These are phyloP conservation scores for Globisporangium irregulare DNA, from an alignment of 352 stramenopile genomes.

Conservation along the genomic window DNA sequence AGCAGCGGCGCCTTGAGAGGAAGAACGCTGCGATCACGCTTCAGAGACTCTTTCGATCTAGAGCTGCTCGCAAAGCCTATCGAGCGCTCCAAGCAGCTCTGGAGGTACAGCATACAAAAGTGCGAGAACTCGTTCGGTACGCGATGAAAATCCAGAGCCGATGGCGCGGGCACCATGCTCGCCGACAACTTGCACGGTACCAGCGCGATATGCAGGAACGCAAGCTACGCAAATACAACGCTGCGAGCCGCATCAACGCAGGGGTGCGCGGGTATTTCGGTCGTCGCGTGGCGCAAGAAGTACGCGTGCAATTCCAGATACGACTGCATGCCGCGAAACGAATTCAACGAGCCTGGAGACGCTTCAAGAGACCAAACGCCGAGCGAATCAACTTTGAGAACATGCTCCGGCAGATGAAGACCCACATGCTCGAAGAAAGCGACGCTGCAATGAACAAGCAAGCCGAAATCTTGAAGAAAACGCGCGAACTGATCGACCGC, in stretches of 20 bases:
- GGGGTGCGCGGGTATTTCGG: conserved; percentile 62
- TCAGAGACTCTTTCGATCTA: conserved; percentile 60
- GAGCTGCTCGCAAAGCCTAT: conserved; percentile 52
- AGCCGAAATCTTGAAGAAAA: conserved; percentile 44
- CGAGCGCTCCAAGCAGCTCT: conserved; percentile 45
- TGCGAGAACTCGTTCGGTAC: conserved; percentile 31
- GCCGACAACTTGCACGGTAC: conserved; percentile 33
- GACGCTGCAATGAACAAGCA: conserved; percentile 39
- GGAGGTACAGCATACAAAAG: conserved; percentile 33
- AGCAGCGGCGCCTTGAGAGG: conserved; percentile 49
- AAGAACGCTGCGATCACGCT: conserved; percentile 45
- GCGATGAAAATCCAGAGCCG: conserved; percentile 62
- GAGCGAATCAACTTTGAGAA: conserved; percentile 43
- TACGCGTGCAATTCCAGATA: conserved; percentile 36
- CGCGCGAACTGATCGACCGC: conserved; percentile 38
- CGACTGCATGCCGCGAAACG: conserved; percentile 32
- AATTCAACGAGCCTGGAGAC: conserved; percentile 56
- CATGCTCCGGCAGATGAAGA: conserved; percentile 49
- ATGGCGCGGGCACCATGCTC: conserved; percentile 51
- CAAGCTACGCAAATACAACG: conserved; percentile 29
- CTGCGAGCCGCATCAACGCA: conserved; percentile 65
- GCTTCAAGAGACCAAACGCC: conserved; percentile 37
- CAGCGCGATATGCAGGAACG: conserved; percentile 30
- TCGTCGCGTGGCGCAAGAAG: conserved; percentile 32
- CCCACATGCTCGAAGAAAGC: conserved; percentile 49